phyloP scores from a whole-genome alignment of 1,284 basidiomycete species.

The Austroboletus novae-zelandiae region DNA sequence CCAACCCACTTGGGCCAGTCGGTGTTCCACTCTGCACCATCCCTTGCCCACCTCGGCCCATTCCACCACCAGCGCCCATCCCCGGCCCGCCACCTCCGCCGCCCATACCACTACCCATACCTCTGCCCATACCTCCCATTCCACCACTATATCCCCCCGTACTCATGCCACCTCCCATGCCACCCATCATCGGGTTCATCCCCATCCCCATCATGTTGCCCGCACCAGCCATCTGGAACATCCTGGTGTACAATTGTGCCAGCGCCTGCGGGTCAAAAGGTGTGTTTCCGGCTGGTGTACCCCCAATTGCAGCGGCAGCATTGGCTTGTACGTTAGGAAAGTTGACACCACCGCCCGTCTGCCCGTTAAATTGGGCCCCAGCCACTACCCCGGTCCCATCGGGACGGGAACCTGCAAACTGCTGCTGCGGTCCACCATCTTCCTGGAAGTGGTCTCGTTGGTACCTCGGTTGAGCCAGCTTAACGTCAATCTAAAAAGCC shows the following conservation, averaged over 20 bases:
- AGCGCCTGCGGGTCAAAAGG: constrained; percentile 81
- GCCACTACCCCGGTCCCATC: constrained; percentile 21
- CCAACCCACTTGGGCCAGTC: constrained; percentile 37
- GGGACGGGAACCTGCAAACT: constrained; percentile 18
- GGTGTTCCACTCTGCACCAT: constrained; percentile 32
- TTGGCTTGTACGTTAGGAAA: constrained; percentile 24
- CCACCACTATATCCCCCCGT: constrained; percentile 34
- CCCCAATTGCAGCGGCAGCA: constrained; percentile 19
- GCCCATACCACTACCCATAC: constrained; percentile 33
- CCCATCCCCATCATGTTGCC: constrained; percentile 43
- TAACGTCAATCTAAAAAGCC: constrained; percentile 81
- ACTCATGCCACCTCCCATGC: constrained; percentile 38
- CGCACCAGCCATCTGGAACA: constrained; percentile 72
- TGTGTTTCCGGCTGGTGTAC: constrained; percentile 42
- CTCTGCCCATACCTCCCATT: constrained; percentile 38
- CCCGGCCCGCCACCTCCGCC: constrained; percentile 34
- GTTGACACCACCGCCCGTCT: constrained; percentile 27
- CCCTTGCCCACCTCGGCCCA: constrained; percentile 37
- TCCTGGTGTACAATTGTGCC: constrained; percentile 76
- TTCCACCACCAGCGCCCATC: constrained; percentile 35
- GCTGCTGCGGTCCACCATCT: constrained; percentile 37
- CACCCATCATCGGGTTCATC: constrained; percentile 26
- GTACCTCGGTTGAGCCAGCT: constrained; percentile 85
- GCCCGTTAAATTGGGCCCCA: constrained; percentile 13
- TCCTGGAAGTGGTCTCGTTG: constrained; percentile 60